Evolutionary conservation across 345 rosid genomes (phyloP).

Genomic region (Eucalyptus cladocalyx): DNA sequence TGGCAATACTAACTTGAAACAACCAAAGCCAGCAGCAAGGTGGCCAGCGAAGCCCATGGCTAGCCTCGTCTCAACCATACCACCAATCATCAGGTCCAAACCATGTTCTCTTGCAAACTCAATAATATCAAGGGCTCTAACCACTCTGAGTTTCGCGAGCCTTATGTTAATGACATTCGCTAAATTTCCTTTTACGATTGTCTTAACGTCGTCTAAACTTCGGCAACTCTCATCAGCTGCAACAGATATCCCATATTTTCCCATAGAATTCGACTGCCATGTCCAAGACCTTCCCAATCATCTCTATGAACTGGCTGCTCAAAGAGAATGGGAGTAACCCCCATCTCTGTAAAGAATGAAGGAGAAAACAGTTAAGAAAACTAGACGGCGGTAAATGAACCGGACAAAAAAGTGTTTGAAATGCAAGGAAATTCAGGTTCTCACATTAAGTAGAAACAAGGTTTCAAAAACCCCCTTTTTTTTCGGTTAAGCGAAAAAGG

Average conservation of each 20-base stretch:
- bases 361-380: not conserved
- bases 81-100: slow-evolving; percentile 77
- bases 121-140: slow-evolving; percentile 66
- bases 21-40: slow-evolving; percentile 83
- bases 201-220: slow-evolving; percentile 49
- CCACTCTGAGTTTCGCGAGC: slow-evolving; percentile 65
- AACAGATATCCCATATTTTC: slow-evolving; percentile 60
- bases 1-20: slow-evolving; percentile 49
- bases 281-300: slow-evolving; percentile 89
- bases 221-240: slow-evolving; percentile 95
- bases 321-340: slow-evolving; percentile 76
- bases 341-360: slow-evolving; percentile 39
- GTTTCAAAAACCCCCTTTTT: not conserved
- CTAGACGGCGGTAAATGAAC: not conserved
- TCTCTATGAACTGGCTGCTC: slow-evolving; percentile 90
- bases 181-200: slow-evolving; percentile 42
- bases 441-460: not conserved
- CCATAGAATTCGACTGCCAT: slow-evolving; percentile 42
- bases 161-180: slow-evolving; percentile 71
- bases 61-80: slow-evolving; percentile 88
- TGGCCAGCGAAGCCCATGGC: slow-evolving; percentile 94
- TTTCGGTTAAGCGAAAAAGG: not conserved
- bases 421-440: not conserved
- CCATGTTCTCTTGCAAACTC: slow-evolving; percentile 55
- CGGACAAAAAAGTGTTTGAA: not conserved